Evolutionary conservation across 495 filamentous ascomycete species (phyloP).

Genomic region (Neohortaea acidophila): DNA sequence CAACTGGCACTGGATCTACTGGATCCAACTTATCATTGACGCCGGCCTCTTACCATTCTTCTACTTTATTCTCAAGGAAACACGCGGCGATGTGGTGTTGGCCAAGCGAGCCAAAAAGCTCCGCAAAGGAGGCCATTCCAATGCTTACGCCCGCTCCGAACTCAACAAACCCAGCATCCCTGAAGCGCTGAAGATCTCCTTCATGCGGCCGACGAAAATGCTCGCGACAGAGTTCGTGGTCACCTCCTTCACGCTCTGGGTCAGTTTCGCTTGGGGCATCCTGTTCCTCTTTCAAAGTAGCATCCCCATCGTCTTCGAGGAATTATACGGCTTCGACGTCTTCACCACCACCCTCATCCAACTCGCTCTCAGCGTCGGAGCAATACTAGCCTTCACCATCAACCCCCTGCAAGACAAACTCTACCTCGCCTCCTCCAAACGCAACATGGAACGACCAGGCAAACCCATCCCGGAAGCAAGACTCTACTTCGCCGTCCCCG

Average conservation of each 20-base stretch:
- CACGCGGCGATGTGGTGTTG: constrained; percentile 28
- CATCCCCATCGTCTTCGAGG: constrained; percentile 19
- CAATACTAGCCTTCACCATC: constrained; percentile 17
- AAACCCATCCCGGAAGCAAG: constrained; percentile 15
- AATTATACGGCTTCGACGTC: constrained; percentile 18
- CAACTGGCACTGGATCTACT: constrained; percentile 32
- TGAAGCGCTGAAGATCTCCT: constrained; percentile 6
- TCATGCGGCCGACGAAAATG: constrained; percentile 29
- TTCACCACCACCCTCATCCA: constrained; percentile 20
- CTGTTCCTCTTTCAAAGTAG: constrained; percentile 30
- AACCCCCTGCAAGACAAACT: constrained; percentile 14
- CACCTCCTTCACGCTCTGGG: constrained; percentile 34
- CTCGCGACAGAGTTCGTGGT: constrained; percentile 40
- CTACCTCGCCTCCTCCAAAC: constrained; percentile 12
- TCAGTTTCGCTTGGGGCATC: constrained; percentile 35
- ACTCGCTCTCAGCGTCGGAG: constrained; percentile 19
- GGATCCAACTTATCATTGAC: constrained; percentile 32
- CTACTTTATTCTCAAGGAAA: constrained; percentile 29
- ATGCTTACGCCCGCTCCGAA: constrained; percentile 7
- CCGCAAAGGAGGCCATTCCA: constrained; percentile 3
- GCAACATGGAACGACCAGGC: constrained; percentile 2
- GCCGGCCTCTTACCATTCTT: constrained; percentile 27
- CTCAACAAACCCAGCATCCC: constrained; percentile 1
- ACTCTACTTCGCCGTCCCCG: constrained; percentile 13
- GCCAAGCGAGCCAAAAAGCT: constrained; percentile 4